phyloP scores from a whole-genome alignment of 2,329 filamentous ascomycete species.

The Xylaria sp. region DNA sequence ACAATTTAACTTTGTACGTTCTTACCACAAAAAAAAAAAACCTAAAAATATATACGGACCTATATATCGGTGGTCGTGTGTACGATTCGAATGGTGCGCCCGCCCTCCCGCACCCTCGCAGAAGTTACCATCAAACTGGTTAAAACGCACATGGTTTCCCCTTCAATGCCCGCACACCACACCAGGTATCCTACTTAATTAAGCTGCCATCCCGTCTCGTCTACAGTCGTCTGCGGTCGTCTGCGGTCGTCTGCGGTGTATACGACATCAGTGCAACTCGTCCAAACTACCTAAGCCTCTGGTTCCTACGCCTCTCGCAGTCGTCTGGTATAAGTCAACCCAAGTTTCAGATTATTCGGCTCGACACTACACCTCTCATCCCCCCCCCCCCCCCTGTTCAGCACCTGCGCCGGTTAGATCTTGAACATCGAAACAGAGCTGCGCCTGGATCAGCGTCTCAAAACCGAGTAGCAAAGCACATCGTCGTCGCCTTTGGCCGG shows the following conservation, averaged over 20 bases:
- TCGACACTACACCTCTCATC: slow-evolving; percentile 5
- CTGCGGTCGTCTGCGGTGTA: neutral
- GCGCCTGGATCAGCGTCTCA: slow-evolving; percentile 46
- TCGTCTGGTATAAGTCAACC: slow-evolving; percentile 2
- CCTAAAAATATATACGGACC: too few relatives aligned
- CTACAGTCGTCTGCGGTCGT: too few relatives aligned
- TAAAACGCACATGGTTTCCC: slow-evolving; percentile 14
- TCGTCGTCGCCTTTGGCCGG: slow-evolving; percentile 34
- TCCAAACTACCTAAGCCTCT: neutral
- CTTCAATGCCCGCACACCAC: slow-evolving; percentile 9
- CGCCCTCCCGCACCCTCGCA: neutral
- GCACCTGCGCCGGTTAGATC: slow-evolving; percentile 22
- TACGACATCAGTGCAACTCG: neutral
- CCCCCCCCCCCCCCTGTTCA: slow-evolving; percentile 13
- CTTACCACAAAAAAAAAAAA: too few relatives aligned
- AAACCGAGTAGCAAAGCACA: slow-evolving; percentile 40
- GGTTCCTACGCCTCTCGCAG: neutral
- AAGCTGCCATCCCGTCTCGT: slow-evolving; percentile 5
- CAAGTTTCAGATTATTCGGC: slow-evolving; percentile 33
- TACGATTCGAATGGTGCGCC: too few relatives aligned
- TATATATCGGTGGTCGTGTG: too few relatives aligned
- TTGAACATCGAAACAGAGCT: slow-evolving; percentile 40
- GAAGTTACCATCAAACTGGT: neutral
- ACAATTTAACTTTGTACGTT: too few relatives aligned
- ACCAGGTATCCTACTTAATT: neutral